A percentile compares a stretch with the other conserved stretches of the same genome.
Conservation (phyloP, 2,329 filamentous ascomycete species). For the Diplodia sapinea region DNA sequence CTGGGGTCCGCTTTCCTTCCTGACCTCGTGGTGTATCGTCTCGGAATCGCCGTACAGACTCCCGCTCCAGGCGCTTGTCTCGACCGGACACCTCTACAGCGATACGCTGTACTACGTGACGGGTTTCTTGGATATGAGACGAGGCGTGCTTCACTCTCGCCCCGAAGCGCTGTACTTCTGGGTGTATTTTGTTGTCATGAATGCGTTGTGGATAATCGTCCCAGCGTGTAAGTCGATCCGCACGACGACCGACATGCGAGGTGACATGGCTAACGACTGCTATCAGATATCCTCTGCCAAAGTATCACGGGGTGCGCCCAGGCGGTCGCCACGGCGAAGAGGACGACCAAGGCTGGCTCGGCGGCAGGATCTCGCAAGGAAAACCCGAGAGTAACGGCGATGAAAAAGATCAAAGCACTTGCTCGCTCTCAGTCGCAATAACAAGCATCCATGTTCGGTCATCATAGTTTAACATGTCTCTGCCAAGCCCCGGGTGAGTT, state of each 20-base stretch:
- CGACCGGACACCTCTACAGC: conserved; percentile 54
- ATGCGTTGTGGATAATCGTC: conserved; percentile 65
- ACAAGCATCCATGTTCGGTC: background rate
- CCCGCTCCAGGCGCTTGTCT: conserved; percentile 54
- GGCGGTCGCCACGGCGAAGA: background rate
- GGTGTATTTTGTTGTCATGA: conserved; percentile 68
- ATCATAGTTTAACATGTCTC: background rate
- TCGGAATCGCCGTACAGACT: conserved; percentile 55
- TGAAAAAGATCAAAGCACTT: background rate
- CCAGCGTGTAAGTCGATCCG: conserved; percentile 44
- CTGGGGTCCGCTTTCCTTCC: conserved; percentile 65
- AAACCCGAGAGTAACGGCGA: background rate
- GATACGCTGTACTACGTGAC: conserved; percentile 68
- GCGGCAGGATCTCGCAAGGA: background rate
- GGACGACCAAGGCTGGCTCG: background rate
- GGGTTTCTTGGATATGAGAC: conserved; percentile 55
- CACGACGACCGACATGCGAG: too few species aligned
- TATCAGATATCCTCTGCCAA: conserved; percentile 8
- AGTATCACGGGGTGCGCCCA: background rate
- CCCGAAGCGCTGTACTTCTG: conserved; percentile 68
- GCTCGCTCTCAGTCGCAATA: background rate
- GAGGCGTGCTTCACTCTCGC: conserved; percentile 59
- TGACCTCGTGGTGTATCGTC: conserved; percentile 56
- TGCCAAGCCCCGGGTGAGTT: too few species aligned
- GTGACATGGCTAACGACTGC: background rate